Evolutionary conservation across 2,329 filamentous ascomycete species (phyloP).

Genomic region (Passalora sequoiae): DNA sequence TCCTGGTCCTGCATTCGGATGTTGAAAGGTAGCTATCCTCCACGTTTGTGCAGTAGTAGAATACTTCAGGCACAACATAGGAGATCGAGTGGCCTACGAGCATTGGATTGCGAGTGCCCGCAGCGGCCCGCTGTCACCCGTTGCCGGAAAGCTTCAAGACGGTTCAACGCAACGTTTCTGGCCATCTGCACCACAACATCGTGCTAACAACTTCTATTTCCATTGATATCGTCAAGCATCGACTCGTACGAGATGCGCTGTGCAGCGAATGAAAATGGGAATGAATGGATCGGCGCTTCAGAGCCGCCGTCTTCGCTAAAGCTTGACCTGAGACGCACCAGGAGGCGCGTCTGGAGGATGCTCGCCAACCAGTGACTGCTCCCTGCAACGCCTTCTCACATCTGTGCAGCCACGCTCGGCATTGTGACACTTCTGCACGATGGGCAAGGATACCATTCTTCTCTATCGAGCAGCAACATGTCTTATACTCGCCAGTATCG

Average conservation of each 20-base stretch:
- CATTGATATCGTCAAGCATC: not conserved
- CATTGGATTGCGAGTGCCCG: no score
- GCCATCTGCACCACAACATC: not conserved
- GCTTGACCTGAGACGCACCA: slow-evolving; percentile 3
- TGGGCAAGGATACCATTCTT: not conserved
- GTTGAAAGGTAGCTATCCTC: not conserved
- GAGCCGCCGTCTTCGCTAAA: slow-evolving; percentile 4
- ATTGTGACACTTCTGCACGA: slow-evolving; percentile 1
- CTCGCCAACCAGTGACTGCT: slow-evolving; percentile 6
- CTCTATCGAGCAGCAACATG: not conserved
- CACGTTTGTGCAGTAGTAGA: not conserved
- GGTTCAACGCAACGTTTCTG: no score
- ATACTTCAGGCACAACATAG: not conserved
- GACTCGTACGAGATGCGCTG: not conserved
- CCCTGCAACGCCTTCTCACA: slow-evolving; percentile 5
- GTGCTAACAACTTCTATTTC: no score
- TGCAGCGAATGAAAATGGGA: not conserved
- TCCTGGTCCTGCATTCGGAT: not conserved
- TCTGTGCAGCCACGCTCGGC: slow-evolving; percentile 5
- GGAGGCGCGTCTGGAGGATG: slow-evolving; percentile 5
- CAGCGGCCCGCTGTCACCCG: no score
- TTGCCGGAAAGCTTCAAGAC: no score
- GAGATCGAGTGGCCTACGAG: slow-evolving; percentile 4
- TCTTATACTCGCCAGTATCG: not conserved
- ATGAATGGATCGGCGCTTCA: not conserved